phyloP scores from a whole-genome alignment of 106 monocot species.

The Dendrobium chrysotoxum region DNA sequence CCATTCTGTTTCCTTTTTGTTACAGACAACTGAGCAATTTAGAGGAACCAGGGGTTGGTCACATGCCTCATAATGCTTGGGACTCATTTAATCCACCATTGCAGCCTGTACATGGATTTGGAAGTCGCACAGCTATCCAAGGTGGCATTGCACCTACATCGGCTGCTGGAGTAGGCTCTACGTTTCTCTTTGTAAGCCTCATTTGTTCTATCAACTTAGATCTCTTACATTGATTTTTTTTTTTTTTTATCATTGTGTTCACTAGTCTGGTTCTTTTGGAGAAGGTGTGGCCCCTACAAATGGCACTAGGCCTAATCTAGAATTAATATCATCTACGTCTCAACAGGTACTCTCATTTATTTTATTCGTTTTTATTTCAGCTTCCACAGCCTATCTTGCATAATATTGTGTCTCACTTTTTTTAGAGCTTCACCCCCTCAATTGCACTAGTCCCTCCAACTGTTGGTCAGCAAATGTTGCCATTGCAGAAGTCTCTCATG shows the following conservation, averaged over 20 bases:
- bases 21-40: constrained; percentile 41
- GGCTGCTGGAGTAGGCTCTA: constrained; percentile 39
- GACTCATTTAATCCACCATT: constrained; percentile 30
- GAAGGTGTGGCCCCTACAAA: constrained; percentile 26
- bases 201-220: neutral
- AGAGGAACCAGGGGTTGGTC: constrained; percentile 43
- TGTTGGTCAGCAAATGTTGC: constrained; percentile 46
- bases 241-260: neutral
- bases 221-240: neutral
- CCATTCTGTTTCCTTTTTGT: neutral
- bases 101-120: constrained; percentile 34
- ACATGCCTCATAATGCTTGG: constrained; percentile 56
- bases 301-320: constrained; percentile 30
- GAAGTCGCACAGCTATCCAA: constrained; percentile 24
- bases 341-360: constrained; percentile 28
- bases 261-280: constrained; percentile 35
- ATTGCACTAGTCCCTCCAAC: constrained; percentile 32
- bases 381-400: neutral
- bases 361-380: neutral
- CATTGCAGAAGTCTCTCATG: constrained; percentile 48
- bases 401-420: neutral
- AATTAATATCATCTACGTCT: constrained; percentile 23
- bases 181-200: neutral
- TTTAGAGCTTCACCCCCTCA: constrained; percentile 41
- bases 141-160: constrained; percentile 35